phyloP scores from a whole-genome alignment of 352 stramenopile genomes.

The Globisporangium viniferum region DNA sequence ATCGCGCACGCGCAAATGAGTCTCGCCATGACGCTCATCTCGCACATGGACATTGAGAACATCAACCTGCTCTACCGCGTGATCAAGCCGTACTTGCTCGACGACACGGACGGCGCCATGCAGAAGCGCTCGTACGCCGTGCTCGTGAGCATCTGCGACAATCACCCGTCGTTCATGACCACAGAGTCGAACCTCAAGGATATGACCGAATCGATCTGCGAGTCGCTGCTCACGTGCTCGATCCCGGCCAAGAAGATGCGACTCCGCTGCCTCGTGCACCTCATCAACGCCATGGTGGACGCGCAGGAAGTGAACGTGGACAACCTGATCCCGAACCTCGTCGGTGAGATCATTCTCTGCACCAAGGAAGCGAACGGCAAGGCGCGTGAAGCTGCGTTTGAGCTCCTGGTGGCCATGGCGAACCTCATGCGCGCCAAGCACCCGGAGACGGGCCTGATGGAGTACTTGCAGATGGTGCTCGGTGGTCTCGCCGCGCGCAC shows the following conservation, averaged over 20 bases:
- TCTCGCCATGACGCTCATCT: constrained; percentile 71
- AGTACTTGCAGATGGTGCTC: constrained; percentile 93
- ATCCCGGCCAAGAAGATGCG: constrained; percentile 95
- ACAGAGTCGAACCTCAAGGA: constrained; percentile 85
- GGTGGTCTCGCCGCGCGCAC: constrained; percentile 91
- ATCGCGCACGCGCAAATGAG: constrained; percentile 74
- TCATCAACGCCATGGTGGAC: constrained; percentile 75
- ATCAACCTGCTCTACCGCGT: constrained; percentile 83
- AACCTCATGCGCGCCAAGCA: constrained; percentile 66
- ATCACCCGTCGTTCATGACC: constrained; percentile 75
- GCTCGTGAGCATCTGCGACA: constrained; percentile 84
- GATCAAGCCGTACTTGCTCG: constrained; percentile 86
- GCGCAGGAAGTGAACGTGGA: constrained; percentile 72
- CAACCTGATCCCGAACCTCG: constrained; percentile 87
- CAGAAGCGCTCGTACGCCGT: constrained; percentile 88
- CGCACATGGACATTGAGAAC: constrained; percentile 74
- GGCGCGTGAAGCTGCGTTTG: constrained; percentile 85
- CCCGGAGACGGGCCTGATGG: constrained; percentile 64
- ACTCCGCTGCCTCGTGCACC: constrained; percentile 86
- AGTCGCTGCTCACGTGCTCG: constrained; percentile 93
- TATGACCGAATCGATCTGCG: constrained; percentile 92
- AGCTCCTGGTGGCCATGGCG: constrained; percentile 83
- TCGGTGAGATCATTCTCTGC: constrained; percentile 96
- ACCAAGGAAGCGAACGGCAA: constrained; percentile 97
- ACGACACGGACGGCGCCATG: constrained; percentile 83